Conservation (phyloP, 768 basidiomycete species). For the Phylloporus sp. region DNA sequence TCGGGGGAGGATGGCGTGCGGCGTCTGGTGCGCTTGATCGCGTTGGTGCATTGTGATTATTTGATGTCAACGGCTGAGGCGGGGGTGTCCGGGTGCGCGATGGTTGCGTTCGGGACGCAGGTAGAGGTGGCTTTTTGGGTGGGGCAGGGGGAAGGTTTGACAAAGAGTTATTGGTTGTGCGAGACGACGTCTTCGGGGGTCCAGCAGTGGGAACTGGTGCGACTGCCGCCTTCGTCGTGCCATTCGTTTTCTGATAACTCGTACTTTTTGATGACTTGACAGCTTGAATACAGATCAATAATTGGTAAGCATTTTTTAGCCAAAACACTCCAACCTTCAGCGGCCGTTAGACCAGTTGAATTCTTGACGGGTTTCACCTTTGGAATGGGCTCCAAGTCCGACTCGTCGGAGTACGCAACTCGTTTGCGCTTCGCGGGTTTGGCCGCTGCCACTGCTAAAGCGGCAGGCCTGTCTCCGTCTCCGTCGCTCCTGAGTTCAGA, state of each 20-base stretch:
- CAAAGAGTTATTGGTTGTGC: conserved; percentile 19
- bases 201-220: neutral
- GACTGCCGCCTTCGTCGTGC: conserved; percentile 3
- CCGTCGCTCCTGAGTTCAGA: conserved; percentile 31
- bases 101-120: neutral
- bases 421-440: conserved; percentile 28
- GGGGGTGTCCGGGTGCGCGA: neutral
- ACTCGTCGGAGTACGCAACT: conserved; percentile 19
- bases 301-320: neutral
- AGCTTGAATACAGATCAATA: conserved; percentile 12
- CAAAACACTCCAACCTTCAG: conserved; percentile 14
- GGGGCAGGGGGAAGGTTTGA: conserved; percentile 3
- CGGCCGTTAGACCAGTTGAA: neutral
- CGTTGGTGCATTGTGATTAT: neutral
- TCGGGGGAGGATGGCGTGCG: neutral
- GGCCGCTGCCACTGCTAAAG: neutral
- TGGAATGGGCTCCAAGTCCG: conserved; percentile 13
- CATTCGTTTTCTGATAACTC: conserved; percentile 1
- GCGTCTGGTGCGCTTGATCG: neutral
- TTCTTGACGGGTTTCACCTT: conserved; percentile 16
- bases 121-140: neutral
- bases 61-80: neutral
- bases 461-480: conserved; percentile 29
- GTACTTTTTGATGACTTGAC: conserved; percentile 9
- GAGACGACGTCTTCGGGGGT: conserved; percentile 7